Percentiles rank a stretch among this genome's conserved stretches.
Conservation (phyloP, 2,329 filamentous ascomycete genomes). For the Thelonectria olida region DNA sequence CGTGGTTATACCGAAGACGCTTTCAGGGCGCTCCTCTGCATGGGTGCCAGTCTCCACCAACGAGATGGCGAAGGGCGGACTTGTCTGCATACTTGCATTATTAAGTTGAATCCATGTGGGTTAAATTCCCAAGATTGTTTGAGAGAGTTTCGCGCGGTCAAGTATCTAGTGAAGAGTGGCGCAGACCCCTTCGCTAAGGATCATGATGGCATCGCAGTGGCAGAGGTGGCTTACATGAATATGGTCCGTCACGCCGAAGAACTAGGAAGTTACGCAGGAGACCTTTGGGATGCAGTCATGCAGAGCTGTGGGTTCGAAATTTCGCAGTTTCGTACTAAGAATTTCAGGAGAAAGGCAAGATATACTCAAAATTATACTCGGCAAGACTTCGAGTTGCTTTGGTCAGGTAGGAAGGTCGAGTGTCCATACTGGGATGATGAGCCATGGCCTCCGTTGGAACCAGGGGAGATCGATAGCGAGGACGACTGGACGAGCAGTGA, state of each 20-base stretch:
- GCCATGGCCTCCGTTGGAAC: slow-evolving; percentile 7
- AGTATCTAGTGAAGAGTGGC: background rate
- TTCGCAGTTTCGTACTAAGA: background rate
- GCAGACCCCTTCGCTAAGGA: background rate
- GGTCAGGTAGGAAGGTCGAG: background rate
- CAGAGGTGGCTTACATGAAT: background rate
- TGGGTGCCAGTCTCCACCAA: slow-evolving; percentile 1
- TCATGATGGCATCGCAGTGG: background rate
- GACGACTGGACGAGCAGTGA: background rate
- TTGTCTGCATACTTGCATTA: slow-evolving; percentile 7
- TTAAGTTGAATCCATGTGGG: background rate
- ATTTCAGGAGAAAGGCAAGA: background rate
- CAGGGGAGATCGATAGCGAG: background rate
- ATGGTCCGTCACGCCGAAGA: background rate
- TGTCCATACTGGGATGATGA: slow-evolving; percentile 13
- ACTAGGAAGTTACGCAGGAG: background rate
- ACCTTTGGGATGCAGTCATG: slow-evolving; percentile 21
- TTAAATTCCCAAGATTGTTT: background rate
- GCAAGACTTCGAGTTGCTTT: background rate
- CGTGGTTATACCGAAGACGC: background rate
- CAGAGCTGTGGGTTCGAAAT: slow-evolving; percentile 9
- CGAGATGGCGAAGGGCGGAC: background rate
- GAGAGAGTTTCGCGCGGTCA: background rate
- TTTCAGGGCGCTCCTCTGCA: background rate
- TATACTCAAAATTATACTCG: background rate